Evolutionary conservation across 164 flowering plant species (phyloP).

Genomic region (Stephania yunnanensis): DNA sequence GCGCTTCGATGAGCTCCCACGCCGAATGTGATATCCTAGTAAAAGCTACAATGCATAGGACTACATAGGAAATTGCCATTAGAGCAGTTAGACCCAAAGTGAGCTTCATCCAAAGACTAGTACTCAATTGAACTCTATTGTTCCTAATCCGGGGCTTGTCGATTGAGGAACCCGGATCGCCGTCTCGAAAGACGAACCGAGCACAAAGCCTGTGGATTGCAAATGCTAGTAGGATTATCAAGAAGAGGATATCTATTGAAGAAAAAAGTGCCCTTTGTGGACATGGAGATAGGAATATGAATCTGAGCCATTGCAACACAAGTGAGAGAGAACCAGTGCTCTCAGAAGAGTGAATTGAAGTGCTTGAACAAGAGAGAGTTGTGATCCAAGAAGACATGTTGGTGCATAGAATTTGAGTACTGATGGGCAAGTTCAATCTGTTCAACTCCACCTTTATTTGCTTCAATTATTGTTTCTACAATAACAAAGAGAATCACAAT

Average conservation of each 20-base stretch:
- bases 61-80: conserved; percentile 33
- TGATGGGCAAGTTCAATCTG: not conserved
- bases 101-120: conserved; percentile 48
- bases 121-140: conserved; percentile 19
- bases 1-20: conserved; percentile 49
- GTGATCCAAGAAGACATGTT: conserved; percentile 28
- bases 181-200: conserved; percentile 22
- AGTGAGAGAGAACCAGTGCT: conserved; percentile 2
- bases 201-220: conserved; percentile 42
- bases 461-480: not conserved
- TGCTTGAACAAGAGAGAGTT: conserved; percentile 16
- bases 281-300: conserved; percentile 78
- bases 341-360: conserved; percentile 6
- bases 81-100: conserved; percentile 36
- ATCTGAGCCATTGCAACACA: conserved; percentile 25
- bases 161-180: conserved; percentile 24
- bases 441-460: not conserved
- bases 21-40: conserved; percentile 14
- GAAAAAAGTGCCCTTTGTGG: conserved; percentile 65
- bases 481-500: not conserved
- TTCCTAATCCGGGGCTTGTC: conserved; percentile 31
- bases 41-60: conserved; percentile 41
- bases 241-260: conserved; percentile 44
- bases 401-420: not conserved
- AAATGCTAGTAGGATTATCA: conserved; percentile 37